phyloP scores from a whole-genome alignment of 805 yeast species.

The Lipomyces sp. region DNA sequence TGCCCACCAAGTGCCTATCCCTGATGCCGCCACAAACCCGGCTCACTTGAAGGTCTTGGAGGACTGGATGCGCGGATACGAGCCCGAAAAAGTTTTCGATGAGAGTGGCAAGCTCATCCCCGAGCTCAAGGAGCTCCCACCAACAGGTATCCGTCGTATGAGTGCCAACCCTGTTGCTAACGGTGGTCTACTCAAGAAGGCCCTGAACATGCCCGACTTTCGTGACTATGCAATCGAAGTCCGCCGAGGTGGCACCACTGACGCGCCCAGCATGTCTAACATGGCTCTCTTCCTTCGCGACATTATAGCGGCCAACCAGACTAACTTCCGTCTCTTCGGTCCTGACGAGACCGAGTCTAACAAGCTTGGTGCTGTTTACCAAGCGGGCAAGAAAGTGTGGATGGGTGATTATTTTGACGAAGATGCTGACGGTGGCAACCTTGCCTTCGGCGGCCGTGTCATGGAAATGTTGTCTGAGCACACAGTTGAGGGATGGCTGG shows the following conservation, averaged over 20 bases:
- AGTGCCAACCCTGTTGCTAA: slow-evolving; percentile 17
- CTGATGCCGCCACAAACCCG: slow-evolving; percentile 9
- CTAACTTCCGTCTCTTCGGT: slow-evolving; percentile 15
- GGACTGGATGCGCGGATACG: slow-evolving; percentile 12
- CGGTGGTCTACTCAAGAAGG: slow-evolving; percentile 11
- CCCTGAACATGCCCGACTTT: slow-evolving; percentile 13
- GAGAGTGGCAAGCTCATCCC: slow-evolving; percentile 15
- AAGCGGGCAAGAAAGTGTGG: slow-evolving; percentile 14
- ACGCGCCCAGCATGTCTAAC: slow-evolving; percentile 12
- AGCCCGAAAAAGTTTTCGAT: slow-evolving; percentile 12
- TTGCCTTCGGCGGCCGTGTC: slow-evolving; percentile 13
- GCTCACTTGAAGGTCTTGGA: slow-evolving; percentile 11
- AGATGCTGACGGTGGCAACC: slow-evolving; percentile 16
- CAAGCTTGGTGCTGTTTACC: slow-evolving; percentile 12
- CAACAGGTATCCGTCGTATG: slow-evolving; percentile 9
- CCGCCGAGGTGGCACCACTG: slow-evolving; percentile 9
- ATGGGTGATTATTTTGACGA: slow-evolving; percentile 13
- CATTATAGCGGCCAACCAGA: slow-evolving; percentile 12
- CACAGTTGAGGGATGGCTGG: slow-evolving; percentile 17
- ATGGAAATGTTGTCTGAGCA: slow-evolving; percentile 15
- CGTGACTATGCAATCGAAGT: slow-evolving; percentile 10
- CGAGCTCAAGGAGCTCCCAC: slow-evolving; percentile 13
- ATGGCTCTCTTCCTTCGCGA: slow-evolving; percentile 9
- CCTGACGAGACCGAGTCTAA: slow-evolving; percentile 17
- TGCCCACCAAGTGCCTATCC: slow-evolving; percentile 12